Conservation (phyloP, 768 basidiomycete species). For the Dentipellis sp. region DNA sequence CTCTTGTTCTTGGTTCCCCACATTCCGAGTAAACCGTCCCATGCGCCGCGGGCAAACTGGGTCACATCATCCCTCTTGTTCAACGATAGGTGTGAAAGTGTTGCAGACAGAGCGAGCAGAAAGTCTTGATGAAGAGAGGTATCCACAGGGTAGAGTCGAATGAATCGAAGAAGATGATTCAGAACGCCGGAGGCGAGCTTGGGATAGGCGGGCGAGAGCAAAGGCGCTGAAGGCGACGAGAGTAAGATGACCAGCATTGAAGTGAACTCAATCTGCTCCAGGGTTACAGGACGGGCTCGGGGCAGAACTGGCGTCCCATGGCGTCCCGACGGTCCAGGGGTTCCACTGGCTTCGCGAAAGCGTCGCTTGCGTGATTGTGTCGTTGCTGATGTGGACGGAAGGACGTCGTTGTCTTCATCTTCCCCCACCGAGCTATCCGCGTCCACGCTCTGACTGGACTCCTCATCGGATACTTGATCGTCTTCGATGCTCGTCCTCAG, state of each 20-base stretch:
- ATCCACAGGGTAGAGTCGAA: conserved; percentile 58
- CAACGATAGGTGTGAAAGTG: conserved; percentile 68
- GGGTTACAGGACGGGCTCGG: conserved; percentile 25
- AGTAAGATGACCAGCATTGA: conserved; percentile 54
- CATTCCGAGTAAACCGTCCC: conserved; percentile 55
- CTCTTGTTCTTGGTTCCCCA: conserved; percentile 75
- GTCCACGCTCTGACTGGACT: conserved; percentile 22
- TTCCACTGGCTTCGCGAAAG: conserved; percentile 3
- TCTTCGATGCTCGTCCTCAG: conserved; percentile 28
- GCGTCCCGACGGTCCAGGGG: conserved; percentile 3
- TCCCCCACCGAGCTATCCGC: conserved; percentile 22
- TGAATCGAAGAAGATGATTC: conserved; percentile 47
- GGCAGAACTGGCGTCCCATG: conserved; percentile 12
- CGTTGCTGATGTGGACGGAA: conserved; percentile 12
- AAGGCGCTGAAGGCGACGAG: conserved; percentile 47
- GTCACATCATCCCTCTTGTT: conserved; percentile 57
- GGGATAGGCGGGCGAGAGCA: conserved; percentile 33
- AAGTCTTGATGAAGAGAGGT: conserved; percentile 75
- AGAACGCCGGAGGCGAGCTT: conserved; percentile 47
- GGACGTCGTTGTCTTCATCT: conserved; percentile 21
- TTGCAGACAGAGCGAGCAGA: conserved; percentile 55
- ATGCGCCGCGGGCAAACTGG: conserved; percentile 49
- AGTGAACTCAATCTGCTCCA: conserved; percentile 65
- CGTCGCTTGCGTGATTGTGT: conserved; percentile 29
- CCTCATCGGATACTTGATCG: conserved; percentile 19